phyloP scores from a whole-genome alignment of 805 yeast genomes.

The Allodekkera sacchari region DNA sequence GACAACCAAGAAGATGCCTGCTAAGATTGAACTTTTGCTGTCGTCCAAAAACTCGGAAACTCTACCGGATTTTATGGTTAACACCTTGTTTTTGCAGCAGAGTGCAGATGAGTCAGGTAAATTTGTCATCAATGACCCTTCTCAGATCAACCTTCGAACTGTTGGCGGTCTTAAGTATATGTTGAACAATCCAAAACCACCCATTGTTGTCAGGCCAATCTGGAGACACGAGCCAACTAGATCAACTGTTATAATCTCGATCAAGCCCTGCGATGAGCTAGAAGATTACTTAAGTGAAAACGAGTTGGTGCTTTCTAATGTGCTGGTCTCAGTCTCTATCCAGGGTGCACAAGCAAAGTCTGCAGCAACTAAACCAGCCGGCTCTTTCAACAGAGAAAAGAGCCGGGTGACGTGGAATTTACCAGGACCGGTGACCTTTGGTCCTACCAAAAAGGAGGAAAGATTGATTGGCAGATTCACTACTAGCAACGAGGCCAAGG shows the following conservation, averaged over 20 bases:
- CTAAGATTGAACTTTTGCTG: constrained; percentile 32
- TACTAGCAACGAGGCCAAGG: constrained; percentile 66
- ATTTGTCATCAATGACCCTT: constrained; percentile 38
- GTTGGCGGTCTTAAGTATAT: constrained; percentile 78
- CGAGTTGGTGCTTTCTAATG: constrained; percentile 42
- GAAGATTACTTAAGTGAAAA: constrained; percentile 25
- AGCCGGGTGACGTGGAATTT: constrained; percentile 84
- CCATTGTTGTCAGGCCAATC: constrained; percentile 66
- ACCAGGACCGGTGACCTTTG: constrained; percentile 30
- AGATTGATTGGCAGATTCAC: constrained; percentile 79
- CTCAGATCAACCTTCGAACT: constrained; percentile 50
- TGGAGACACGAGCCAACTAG: constrained; percentile 88
- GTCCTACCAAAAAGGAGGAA: constrained; percentile 36
- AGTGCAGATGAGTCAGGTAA: constrained; percentile 15
- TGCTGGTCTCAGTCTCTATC: constrained; percentile 54
- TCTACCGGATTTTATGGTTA: constrained; percentile 40
- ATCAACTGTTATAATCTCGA: constrained; percentile 73
- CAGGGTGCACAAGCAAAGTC: constrained; percentile 54
- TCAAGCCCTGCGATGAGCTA: constrained; percentile 46
- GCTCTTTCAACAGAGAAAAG: constrained; percentile 80
- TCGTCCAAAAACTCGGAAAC: constrained; percentile 31
- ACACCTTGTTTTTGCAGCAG: constrained; percentile 44
- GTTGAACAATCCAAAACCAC: constrained; percentile 44
- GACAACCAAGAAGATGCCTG: constrained; percentile 27
- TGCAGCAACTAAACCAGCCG: constrained; percentile 88